Evolutionary conservation across 1,284 basidiomycete genomes (phyloP).

Genomic region (Agaricales sp.): DNA sequence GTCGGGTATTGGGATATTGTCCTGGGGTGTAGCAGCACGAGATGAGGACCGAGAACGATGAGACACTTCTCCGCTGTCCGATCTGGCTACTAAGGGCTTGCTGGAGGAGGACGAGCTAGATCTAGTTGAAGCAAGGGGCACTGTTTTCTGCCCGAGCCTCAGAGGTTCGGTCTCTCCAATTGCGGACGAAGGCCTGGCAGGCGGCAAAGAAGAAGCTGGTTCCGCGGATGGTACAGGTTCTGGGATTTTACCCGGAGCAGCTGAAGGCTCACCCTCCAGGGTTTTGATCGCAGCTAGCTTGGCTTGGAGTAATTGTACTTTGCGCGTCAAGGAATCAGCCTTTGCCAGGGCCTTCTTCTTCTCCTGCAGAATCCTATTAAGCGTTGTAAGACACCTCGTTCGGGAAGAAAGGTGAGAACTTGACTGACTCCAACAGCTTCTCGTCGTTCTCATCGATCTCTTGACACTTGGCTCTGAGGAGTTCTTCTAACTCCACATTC

Average conservation of each 20-base stretch:
- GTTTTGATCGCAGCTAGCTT: conserved; percentile 49
- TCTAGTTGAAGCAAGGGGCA: background rate
- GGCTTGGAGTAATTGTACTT: conserved; percentile 57
- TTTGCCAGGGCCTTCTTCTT: conserved; percentile 65
- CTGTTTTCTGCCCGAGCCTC: background rate
- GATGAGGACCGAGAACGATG: conserved; percentile 6
- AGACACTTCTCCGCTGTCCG: background rate
- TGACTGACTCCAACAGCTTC: conserved; percentile 60
- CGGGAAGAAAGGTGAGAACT: conserved; percentile 3
- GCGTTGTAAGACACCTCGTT: background rate
- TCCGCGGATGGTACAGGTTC: background rate
- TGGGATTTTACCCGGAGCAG: conserved; percentile 4
- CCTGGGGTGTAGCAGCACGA: conserved; percentile 8
- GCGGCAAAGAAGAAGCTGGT: conserved; percentile 2
- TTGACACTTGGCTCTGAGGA: conserved; percentile 54
- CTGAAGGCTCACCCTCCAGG: conserved; percentile 13
- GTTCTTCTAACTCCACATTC: conserved; percentile 62
- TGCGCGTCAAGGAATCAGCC: conserved; percentile 59
- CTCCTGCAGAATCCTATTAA: conserved; percentile 55
- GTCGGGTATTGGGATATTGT: background rate
- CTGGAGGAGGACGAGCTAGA: background rate
- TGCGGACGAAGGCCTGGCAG: background rate
- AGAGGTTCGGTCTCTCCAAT: background rate
- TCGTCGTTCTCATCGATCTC: conserved; percentile 80
- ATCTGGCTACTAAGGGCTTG: background rate